Evolutionary conservation across 306 rosid genomes (phyloP).

Genomic region (Cucumis hystrix): DNA sequence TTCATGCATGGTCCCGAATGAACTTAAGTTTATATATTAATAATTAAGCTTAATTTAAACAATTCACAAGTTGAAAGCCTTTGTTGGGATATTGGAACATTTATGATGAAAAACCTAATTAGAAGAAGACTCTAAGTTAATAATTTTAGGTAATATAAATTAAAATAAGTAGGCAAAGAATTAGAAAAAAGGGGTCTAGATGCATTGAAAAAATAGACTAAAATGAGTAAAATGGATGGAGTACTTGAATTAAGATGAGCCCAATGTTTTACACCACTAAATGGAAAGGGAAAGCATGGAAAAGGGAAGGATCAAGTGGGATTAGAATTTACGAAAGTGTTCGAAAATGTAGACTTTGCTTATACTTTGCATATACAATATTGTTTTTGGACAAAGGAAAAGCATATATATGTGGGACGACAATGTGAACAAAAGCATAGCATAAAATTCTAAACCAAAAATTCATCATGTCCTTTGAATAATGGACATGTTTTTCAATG

Average conservation of each 20-base stretch:
- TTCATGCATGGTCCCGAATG: neutral
- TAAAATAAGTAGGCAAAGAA: neutral
- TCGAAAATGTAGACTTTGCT: neutral
- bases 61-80: neutral
- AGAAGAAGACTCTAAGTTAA: neutral
- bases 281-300: neutral
- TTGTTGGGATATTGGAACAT: neutral
- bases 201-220: neutral
- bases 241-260: neutral
- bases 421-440: neutral
- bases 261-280: neutral
- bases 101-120: neutral
- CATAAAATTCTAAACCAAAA: neutral
- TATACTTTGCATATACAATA: neutral
- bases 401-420: neutral
- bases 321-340: neutral
- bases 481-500: neutral
- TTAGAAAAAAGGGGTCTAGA: neutral
- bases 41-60: neutral
- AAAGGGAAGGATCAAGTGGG: neutral
- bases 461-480: neutral
- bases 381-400: no score
- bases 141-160: neutral
- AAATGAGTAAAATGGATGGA: neutral
- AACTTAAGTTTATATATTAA: neutral